These are phyloP conservation scores for Misopates orontium DNA, from an alignment of 257 asterid genomes.

Conservation along the genomic window DNA sequence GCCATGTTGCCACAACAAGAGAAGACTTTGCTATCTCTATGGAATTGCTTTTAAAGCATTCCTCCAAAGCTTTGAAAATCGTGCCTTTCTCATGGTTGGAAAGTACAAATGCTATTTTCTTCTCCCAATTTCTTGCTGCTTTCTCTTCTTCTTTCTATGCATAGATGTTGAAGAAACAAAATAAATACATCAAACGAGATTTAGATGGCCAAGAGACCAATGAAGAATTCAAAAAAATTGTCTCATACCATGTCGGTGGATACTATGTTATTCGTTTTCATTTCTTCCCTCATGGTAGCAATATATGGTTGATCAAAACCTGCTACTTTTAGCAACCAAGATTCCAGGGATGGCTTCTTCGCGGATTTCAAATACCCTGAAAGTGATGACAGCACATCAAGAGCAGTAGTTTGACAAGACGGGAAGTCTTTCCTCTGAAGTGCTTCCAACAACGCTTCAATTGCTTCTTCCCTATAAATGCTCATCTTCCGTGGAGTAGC, in stretches of 20 bases:
- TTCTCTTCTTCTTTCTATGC: slow-evolving; percentile 66
- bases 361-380: slow-evolving; percentile 51
- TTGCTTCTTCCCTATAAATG: slow-evolving; percentile 83
- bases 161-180: not conserved
- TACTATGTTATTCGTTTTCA: slow-evolving; percentile 35
- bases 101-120: slow-evolving; percentile 65
- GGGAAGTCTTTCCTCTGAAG: slow-evolving; percentile 71
- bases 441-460: slow-evolving; percentile 68
- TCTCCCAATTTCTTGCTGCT: slow-evolving; percentile 67
- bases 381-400: slow-evolving; percentile 55
- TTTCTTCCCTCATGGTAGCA: slow-evolving; percentile 40
- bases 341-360: slow-evolving; percentile 54
- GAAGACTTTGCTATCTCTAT: slow-evolving; percentile 70
- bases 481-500: slow-evolving; percentile 76
- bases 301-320: slow-evolving; percentile 57
- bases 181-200: not conserved
- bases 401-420: slow-evolving; percentile 62
- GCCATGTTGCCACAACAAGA: slow-evolving; percentile 72
- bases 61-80: slow-evolving; percentile 66
- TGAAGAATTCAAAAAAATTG: not conserved
- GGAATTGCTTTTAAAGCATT: slow-evolving; percentile 66
- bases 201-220: not conserved
- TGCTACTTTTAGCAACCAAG: slow-evolving; percentile 63
- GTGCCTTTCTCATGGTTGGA: slow-evolving; percentile 72
- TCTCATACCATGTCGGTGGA: slow-evolving; percentile 41